These are phyloP conservation scores for Henckelia pumila DNA, from an alignment of 257 asterid genomes.

Conservation along the genomic window DNA sequence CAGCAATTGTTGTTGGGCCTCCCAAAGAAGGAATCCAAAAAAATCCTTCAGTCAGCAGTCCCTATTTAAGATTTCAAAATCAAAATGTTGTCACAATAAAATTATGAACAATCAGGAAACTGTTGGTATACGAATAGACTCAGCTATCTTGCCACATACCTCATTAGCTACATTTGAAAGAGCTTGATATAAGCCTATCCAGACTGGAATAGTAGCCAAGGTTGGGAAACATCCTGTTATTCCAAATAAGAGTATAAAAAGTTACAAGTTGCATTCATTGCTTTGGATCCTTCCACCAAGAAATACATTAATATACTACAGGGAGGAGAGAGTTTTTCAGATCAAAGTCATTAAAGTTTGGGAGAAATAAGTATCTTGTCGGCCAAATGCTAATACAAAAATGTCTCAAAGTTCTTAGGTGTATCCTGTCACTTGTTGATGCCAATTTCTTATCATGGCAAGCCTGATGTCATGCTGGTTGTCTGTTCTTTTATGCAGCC, in stretches of 20 bases:
- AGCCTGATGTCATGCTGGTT: not conserved
- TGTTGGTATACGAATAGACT: conserved; percentile 10
- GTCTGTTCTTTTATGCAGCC: not conserved
- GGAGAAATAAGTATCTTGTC: not conserved
- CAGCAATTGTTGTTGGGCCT: conserved; percentile 98
- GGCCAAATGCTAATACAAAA: not conserved
- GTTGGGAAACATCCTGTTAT: conserved; percentile 96
- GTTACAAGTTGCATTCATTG: not conserved
- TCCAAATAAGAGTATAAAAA: conserved; percentile 10
- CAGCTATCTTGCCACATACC: conserved; percentile 47
- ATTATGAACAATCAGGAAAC: conserved; percentile 17
- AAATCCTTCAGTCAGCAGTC: conserved; percentile 97
- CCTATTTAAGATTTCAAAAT: conserved; percentile 45
- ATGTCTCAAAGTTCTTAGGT: not conserved
- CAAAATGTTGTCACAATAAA: conserved; percentile 3
- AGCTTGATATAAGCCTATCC: conserved; percentile 98
- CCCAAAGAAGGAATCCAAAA: conserved; percentile 99
- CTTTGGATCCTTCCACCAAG: not conserved
- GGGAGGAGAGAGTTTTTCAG: not conserved
- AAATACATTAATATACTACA: not conserved
- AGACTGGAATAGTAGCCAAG: conserved; percentile 96
- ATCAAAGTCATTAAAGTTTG: too few relatives aligned
- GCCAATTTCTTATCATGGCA: not conserved
- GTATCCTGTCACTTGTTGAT: not conserved
- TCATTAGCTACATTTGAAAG: conserved; percentile 98